Percentiles rank a stretch among this genome's conserved stretches.
phyloP scores from a whole-genome alignment of 768 basidiomycete genomes.

The Clitopilus hobsonii region DNA sequence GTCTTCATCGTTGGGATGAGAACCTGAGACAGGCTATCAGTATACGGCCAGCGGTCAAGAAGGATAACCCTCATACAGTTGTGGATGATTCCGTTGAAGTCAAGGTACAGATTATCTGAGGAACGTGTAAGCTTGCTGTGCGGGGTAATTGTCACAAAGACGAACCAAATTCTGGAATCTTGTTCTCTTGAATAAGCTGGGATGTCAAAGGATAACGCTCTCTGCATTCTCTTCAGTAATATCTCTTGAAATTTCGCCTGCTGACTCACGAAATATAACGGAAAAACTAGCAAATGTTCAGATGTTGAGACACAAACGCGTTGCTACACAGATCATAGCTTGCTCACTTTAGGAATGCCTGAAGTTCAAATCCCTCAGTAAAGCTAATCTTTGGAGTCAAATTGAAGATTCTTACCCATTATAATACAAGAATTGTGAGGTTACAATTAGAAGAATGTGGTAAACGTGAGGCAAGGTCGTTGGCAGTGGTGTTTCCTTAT shows the following conservation, averaged over 20 bases:
- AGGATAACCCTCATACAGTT: conserved; percentile 44
- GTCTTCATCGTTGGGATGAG: conserved; percentile 96
- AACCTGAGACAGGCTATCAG: conserved; percentile 46
- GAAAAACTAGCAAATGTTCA: conserved; percentile 66
- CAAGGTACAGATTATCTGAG: conserved; percentile 85
- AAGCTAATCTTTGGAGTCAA: no score
- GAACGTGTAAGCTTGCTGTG: conserved; percentile 8
- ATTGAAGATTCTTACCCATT: conserved; percentile 17
- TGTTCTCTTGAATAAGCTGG: conserved; percentile 96
- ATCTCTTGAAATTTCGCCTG: not conserved
- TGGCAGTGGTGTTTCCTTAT: conserved; percentile 12
- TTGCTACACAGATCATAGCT: no score
- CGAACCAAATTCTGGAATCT: conserved; percentile 96
- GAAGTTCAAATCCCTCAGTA: conserved; percentile 1
- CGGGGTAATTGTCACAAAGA: conserved; percentile 1
- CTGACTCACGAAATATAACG: conserved; percentile 84
- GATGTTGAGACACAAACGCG: conserved; percentile 1
- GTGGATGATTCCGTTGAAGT: conserved; percentile 93
- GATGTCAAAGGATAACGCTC: conserved; percentile 98
- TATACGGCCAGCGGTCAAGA: not conserved
- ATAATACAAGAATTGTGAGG: conserved; percentile 2
- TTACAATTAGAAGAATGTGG: conserved; percentile 9
- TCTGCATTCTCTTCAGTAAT: conserved; percentile 33
- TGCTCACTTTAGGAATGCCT: conserved; percentile 66
- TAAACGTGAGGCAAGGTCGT: not conserved